These are phyloP conservation scores for Dioscorea cayenensis DNA, from an alignment of 116 monocot genomes.

Conservation along the genomic window DNA sequence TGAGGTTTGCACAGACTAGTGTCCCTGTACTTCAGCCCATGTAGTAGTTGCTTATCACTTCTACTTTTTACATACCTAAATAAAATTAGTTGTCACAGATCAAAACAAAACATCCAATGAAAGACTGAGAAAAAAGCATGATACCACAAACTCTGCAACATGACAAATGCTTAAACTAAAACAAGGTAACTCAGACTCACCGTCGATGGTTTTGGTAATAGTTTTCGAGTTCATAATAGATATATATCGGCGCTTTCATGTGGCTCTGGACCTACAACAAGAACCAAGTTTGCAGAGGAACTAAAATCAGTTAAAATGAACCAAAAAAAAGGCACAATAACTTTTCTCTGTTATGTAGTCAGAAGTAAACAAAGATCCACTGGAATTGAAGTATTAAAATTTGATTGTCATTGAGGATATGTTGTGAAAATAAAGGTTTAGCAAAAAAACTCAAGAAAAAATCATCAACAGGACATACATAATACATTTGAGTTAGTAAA, in stretches of 20 bases:
- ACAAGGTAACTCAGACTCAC: slow-evolving; percentile 20
- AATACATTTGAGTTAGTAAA: no score
- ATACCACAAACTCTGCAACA: background rate
- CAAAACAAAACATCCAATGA: background rate
- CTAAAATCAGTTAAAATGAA: background rate
- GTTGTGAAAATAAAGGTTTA: no score
- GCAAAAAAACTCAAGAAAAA: no score
- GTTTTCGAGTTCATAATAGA: slow-evolving; percentile 93
- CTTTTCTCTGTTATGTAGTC: background rate
- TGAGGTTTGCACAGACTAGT: slow-evolving; percentile 58
- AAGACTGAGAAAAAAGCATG: background rate
- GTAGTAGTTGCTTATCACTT: slow-evolving; percentile 66
- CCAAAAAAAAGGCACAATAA: background rate
- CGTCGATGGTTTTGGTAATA: slow-evolving; percentile 96
- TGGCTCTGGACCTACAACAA: slow-evolving; percentile 43
- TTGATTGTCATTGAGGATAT: no score
- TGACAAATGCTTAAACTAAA: background rate
- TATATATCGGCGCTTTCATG: slow-evolving; percentile 85
- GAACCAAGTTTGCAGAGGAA: background rate
- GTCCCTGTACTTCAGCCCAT: slow-evolving; percentile 42
- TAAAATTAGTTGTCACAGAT: background rate
- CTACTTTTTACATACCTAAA: slow-evolving; percentile 89
- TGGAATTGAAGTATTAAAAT: no score
- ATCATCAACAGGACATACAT: no score
- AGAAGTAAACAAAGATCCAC: background rate